These are phyloP conservation scores for Paecilomyces niveus DNA, from an alignment of 2,329 filamentous ascomycete species.

Conservation along the genomic window DNA sequence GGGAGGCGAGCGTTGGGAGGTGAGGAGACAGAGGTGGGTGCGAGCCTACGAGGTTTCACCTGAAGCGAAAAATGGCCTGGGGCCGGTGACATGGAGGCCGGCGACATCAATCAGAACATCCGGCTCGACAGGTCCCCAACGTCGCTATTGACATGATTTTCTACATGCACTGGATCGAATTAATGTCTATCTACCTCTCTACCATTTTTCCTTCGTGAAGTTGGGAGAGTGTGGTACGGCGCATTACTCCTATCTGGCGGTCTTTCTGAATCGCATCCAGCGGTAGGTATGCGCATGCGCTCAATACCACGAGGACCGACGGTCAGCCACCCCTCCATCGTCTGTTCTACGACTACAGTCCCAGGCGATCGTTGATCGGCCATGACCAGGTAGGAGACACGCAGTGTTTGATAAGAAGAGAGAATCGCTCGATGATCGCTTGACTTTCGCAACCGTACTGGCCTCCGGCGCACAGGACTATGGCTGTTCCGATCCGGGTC, in stretches of 20 bases:
- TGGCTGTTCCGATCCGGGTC: constrained; percentile 2
- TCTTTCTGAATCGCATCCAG: constrained; percentile 3
- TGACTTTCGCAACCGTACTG: neutral
- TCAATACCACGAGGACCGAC: constrained; percentile 2
- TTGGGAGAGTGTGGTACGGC: neutral
- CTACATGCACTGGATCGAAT: neutral
- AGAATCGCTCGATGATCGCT: neutral
- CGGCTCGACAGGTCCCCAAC: constrained; percentile 6
- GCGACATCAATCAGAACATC: constrained; percentile 5
- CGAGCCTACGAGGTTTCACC: constrained; percentile 32
- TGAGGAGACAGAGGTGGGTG: constrained; percentile 23
- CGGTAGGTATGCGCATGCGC: constrained; percentile 2
- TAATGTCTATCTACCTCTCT: neutral
- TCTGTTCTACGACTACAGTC: neutral
- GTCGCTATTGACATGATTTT: constrained; percentile 7
- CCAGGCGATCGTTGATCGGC: neutral
- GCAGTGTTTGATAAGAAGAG: neutral
- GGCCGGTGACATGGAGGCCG: constrained; percentile 24
- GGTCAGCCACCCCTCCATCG: neutral
- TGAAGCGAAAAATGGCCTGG: constrained; percentile 31
- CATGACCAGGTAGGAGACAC: neutral
- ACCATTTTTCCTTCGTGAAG: neutral
- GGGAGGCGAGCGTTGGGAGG: constrained; percentile 11
- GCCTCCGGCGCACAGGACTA: neutral
- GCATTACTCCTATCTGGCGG: neutral